phyloP scores from a whole-genome alignment of 2,329 filamentous ascomycete species.

The Metarhizium album region DNA sequence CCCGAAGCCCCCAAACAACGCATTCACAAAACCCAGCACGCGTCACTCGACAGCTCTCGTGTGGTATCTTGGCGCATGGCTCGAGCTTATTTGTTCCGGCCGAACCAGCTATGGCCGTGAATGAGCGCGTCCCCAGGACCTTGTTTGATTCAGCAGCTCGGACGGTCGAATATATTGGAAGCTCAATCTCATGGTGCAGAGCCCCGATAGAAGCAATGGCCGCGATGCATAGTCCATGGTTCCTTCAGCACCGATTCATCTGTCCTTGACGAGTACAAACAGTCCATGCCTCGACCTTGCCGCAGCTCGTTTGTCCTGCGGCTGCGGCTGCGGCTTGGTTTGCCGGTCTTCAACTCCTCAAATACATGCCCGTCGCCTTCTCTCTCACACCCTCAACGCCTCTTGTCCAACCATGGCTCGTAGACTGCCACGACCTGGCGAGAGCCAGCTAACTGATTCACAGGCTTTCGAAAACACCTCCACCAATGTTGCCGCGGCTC shows the following conservation, averaged over 20 bases:
- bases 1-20: not conserved
- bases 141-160: not conserved
- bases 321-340: too few species aligned
- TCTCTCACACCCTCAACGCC: not conserved
- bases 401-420: not conserved
- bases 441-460: constrained; percentile 15
- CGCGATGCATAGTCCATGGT: not conserved
- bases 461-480: constrained; percentile 99
- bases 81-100: too few species aligned
- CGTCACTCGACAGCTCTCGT: too few species aligned
- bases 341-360: not conserved
- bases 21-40: not conserved
- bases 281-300: not conserved
- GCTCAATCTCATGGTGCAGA: not conserved
- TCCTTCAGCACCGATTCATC: not conserved
- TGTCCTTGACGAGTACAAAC: not conserved
- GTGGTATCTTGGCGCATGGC: too few species aligned
- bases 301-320: not conserved
- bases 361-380: not conserved
- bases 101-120: too few species aligned
- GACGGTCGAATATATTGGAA: not conserved
- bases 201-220: not conserved
- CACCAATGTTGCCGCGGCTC: constrained; percentile 91
- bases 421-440: not conserved
- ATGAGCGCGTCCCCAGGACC: not conserved